Conservation (phyloP, 768 basidiomycete genomes). For the Mycena rebaudengoi region DNA sequence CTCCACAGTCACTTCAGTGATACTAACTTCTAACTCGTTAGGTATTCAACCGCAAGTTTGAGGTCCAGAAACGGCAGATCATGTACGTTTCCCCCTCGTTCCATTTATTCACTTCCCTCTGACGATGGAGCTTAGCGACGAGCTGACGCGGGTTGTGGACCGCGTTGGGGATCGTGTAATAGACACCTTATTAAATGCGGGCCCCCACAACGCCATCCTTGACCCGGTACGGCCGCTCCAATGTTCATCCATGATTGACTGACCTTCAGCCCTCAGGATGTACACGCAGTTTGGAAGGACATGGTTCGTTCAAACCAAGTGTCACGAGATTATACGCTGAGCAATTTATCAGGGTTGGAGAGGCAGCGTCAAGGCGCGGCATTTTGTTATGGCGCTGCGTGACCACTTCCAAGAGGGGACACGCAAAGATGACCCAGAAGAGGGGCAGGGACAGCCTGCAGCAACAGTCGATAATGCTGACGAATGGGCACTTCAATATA, state of each 20-base stretch:
- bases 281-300: conserved; percentile 21
- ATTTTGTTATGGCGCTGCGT: conserved; percentile 47
- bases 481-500: conserved; percentile 45
- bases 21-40: too few relatives aligned
- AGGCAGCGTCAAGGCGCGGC: conserved; percentile 47
- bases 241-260: too few relatives aligned
- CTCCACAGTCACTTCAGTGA: too few relatives aligned
- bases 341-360: conserved; percentile 41
- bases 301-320: background rate
- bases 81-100: conserved; percentile 4
- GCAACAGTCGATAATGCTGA: background rate
- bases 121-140: conserved; percentile 23
- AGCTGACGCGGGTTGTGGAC: conserved; percentile 32
- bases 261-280: too few relatives aligned
- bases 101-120: background rate
- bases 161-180: conserved; percentile 43
- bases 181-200: too few relatives aligned
- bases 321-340: background rate
- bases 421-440: background rate
- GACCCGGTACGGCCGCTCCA: too few relatives aligned
- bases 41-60: conserved; percentile 44
- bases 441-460: background rate
- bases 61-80: conserved; percentile 39
- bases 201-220: too few relatives aligned
- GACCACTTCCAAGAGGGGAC: conserved; percentile 43